Conservation (phyloP, 1,139 yeast genomes). For the Arxiozyma telluris region DNA sequence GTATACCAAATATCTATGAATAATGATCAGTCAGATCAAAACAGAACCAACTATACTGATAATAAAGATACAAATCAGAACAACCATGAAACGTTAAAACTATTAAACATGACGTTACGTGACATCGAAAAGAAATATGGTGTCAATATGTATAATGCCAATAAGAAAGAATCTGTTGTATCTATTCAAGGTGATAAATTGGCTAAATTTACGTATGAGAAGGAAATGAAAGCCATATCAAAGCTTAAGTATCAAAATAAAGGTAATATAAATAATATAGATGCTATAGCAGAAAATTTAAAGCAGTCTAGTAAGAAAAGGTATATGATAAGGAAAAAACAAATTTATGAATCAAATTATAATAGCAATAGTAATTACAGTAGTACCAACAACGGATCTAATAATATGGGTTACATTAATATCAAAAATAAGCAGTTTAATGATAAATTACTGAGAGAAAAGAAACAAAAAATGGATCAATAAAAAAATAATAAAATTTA, state of each 20-base stretch:
- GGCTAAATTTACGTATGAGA: constrained; percentile 25
- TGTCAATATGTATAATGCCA: constrained; percentile 38
- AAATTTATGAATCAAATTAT: background rate
- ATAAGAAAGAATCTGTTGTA: constrained; percentile 27
- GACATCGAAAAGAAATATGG: constrained; percentile 30
- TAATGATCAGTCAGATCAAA: constrained; percentile 31
- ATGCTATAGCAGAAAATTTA: constrained; percentile 17
- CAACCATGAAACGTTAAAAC: constrained; percentile 35
- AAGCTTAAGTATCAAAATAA: constrained; percentile 13
- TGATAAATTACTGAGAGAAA: constrained; percentile 44
- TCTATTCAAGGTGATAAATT: constrained; percentile 17
- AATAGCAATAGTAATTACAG: background rate
- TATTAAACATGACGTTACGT: constrained; percentile 56
- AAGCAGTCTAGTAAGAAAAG: constrained; percentile 20
- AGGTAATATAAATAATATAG: constrained; percentile 13
- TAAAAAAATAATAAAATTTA: background rate
- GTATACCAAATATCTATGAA: constrained; percentile 32
- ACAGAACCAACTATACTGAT: background rate
- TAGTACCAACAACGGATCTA: background rate
- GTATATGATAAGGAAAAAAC: constrained; percentile 17
- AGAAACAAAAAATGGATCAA: background rate
- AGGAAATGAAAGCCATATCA: constrained; percentile 33
- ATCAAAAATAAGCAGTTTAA: constrained; percentile 76
- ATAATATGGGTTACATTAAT: constrained; percentile 36
- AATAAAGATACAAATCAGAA: constrained; percentile 1